Evolutionary conservation across 495 filamentous ascomycete species (phyloP).

Genomic region (Copromyces sp.): DNA sequence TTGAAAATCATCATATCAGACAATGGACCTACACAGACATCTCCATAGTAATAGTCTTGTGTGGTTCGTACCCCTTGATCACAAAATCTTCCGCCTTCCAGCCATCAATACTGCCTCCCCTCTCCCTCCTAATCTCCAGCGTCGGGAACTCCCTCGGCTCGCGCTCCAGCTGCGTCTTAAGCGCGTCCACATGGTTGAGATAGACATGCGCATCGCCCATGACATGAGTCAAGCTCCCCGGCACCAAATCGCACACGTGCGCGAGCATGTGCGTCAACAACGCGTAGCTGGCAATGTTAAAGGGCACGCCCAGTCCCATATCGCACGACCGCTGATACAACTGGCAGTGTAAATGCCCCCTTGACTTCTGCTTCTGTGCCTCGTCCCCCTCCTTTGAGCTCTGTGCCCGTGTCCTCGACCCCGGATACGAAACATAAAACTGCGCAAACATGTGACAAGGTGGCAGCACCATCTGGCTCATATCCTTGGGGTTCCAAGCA

Average conservation of each 20-base stretch:
- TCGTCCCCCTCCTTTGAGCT: conserved; percentile 12
- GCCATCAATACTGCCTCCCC: conserved; percentile 63
- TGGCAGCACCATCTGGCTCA: conserved; percentile 84
- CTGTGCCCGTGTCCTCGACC: conserved; percentile 9
- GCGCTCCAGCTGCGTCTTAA: conserved; percentile 67
- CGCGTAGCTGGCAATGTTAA: conserved; percentile 94
- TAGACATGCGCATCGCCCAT: conserved; percentile 98
- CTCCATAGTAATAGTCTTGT: conserved; percentile 89
- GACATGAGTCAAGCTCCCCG: conserved; percentile 76
- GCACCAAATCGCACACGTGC: conserved; percentile 68
- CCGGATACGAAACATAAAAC: conserved; percentile 84
- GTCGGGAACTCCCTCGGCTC: conserved; percentile 76
- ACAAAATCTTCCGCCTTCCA: conserved; percentile 85
- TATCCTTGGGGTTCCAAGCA: conserved; percentile 87
- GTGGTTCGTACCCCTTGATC: conserved; percentile 79
- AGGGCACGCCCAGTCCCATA: conserved; percentile 94
- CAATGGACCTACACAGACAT: conserved; percentile 65
- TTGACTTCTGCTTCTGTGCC: conserved; percentile 28
- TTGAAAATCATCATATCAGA: too few species aligned
- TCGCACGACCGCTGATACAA: conserved; percentile 93
- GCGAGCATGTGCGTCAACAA: conserved; percentile 91
- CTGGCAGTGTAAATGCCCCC: conserved; percentile 68
- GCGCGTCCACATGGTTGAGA: conserved; percentile 80
- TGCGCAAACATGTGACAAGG: conserved; percentile 99
- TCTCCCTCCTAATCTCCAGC: conserved; percentile 56